phyloP scores from a whole-genome alignment of 129 eudicot species.

The Tagetes patula region DNA sequence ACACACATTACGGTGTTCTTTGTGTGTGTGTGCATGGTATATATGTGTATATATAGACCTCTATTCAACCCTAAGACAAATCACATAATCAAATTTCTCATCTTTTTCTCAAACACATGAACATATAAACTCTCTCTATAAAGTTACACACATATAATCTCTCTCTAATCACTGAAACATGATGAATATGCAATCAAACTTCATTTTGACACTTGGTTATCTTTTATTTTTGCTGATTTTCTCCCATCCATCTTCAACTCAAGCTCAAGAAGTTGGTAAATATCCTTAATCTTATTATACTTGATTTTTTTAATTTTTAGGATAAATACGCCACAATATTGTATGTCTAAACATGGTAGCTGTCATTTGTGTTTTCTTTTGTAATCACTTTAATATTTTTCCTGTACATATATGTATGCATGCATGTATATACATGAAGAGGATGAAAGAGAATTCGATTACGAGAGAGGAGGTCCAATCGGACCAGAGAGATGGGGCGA shows the following conservation, averaged over 20 bases:
- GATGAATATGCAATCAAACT: conserved; percentile 27
- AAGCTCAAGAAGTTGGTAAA: conserved; percentile 67
- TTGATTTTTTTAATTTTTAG: too few relatives aligned
- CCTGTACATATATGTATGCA: not conserved
- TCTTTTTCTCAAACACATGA: not conserved
- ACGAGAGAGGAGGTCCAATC: conserved; percentile 32
- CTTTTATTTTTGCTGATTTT: conserved; percentile 29
- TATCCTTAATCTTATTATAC: not conserved
- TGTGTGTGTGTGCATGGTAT: not conserved
- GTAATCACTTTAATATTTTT: not conserved
- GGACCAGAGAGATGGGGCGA: conserved; percentile 67
- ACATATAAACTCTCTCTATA: not conserved
- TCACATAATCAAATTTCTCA: conserved; percentile 12
- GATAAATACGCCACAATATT: too few relatives aligned
- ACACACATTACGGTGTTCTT: conserved; percentile 1
- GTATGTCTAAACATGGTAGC: too few relatives aligned
- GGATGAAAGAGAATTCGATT: conserved; percentile 60
- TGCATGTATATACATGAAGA: conserved; percentile 27
- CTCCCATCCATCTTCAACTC: conserved; percentile 25
- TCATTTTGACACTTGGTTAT: conserved; percentile 28
- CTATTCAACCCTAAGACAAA: not conserved
- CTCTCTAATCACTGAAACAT: not conserved
- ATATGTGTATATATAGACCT: conserved; percentile 7
- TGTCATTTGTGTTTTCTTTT: not conserved
- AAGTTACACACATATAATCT: not conserved